Conservation (phyloP, 257 asterid species). For the Gentiana dahurica region DNA sequence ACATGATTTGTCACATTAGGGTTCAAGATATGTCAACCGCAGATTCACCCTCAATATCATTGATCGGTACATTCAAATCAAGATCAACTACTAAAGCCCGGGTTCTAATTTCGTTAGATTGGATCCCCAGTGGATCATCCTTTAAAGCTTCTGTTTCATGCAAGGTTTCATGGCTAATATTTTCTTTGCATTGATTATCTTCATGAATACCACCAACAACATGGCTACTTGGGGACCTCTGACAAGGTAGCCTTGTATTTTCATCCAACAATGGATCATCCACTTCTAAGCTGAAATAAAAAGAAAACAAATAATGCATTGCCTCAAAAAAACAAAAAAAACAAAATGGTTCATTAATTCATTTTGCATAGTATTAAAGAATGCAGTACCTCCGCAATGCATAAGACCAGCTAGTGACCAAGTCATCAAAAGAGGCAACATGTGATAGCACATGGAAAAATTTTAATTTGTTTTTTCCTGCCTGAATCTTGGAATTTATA, state of each 20-base stretch:
- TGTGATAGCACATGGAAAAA: slow-evolving; percentile 71
- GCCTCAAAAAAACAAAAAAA: slow-evolving; percentile 12
- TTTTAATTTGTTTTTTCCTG: slow-evolving; percentile 66
- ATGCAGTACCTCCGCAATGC: slow-evolving; percentile 56
- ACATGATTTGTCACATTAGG: slow-evolving; percentile 13
- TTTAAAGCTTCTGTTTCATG: slow-evolving; percentile 15
- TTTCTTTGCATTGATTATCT: slow-evolving; percentile 23
- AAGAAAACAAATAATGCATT: slow-evolving; percentile 2
- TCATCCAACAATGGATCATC: slow-evolving; percentile 38
- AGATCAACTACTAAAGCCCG: slow-evolving; percentile 12
- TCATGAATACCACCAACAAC: slow-evolving; percentile 20
- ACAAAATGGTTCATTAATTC: background rate
- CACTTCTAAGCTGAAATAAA: slow-evolving; percentile 57
- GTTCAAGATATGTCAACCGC: slow-evolving; percentile 18
- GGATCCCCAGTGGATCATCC: slow-evolving; percentile 18
- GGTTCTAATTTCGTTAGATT: slow-evolving; percentile 16
- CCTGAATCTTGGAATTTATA: slow-evolving; percentile 61
- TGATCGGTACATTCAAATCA: slow-evolving; percentile 15
- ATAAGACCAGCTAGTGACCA: slow-evolving; percentile 76
- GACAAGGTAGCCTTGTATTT: slow-evolving; percentile 13
- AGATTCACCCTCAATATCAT: slow-evolving; percentile 20
- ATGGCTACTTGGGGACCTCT: slow-evolving; percentile 17
- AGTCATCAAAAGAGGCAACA: slow-evolving; percentile 90
- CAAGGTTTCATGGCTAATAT: slow-evolving; percentile 7
- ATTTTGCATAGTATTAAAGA: background rate